phyloP scores from a whole-genome alignment of 129 eudicot genomes.

The Glebionis coronaria region DNA sequence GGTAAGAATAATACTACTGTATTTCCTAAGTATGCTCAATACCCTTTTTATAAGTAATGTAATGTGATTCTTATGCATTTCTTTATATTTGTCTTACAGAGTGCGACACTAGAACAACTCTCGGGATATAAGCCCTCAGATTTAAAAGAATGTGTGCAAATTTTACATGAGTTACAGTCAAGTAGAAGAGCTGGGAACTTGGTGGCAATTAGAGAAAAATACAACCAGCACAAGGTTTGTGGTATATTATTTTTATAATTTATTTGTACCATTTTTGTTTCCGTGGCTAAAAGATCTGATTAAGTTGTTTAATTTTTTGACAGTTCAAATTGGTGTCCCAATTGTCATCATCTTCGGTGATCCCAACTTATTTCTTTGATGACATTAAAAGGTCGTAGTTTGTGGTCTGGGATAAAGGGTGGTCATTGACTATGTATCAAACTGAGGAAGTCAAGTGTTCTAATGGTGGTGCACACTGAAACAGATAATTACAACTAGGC shows the following conservation, averaged over 20 bases:
- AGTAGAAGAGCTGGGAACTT: conserved; percentile 46
- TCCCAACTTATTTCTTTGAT: conserved; percentile 46
- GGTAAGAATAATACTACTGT: conserved; percentile 40
- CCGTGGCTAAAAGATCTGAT: neutral
- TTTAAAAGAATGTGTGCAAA: neutral
- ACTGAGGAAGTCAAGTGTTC: too few relatives aligned
- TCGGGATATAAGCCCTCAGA: too few relatives aligned
- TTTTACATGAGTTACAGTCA: conserved; percentile 35
- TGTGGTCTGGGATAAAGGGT: neutral
- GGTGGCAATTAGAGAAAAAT: conserved; percentile 51
- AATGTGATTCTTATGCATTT: neutral
- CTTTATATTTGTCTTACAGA: conserved; percentile 31
- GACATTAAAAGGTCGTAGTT: conserved; percentile 10
- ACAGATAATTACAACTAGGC: too few relatives aligned
- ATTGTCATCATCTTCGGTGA: conserved; percentile 39
- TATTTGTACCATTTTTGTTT: neutral
- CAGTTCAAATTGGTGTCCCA: conserved; percentile 64
- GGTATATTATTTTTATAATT: neutral
- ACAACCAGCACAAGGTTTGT: conserved; percentile 32
- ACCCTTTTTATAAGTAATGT: neutral
- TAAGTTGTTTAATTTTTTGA: conserved; percentile 2
- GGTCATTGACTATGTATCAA: neutral
- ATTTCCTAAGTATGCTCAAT: neutral
- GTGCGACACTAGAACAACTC: neutral
- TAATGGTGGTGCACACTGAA: too few relatives aligned